phyloP scores from a whole-genome alignment of 2,329 filamentous ascomycete genomes.

The Endocalyx cinctus region DNA sequence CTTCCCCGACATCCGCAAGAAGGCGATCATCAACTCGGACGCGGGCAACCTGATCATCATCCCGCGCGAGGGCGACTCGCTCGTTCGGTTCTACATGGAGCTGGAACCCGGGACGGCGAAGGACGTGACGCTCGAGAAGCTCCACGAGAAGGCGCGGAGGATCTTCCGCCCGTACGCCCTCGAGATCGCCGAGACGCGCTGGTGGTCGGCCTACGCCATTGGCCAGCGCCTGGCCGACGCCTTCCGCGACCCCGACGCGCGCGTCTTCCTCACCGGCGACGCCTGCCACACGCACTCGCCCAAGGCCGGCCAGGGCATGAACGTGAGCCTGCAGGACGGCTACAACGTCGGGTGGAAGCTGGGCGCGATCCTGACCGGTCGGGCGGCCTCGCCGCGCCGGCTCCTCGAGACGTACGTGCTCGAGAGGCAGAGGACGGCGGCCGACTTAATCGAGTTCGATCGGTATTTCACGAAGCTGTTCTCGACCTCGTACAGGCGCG shows the following conservation, averaged over 20 bases:
- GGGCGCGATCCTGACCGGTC: conserved; percentile 41
- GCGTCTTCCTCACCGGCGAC: conserved; percentile 60
- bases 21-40: conserved; percentile 48
- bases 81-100: conserved; percentile 61
- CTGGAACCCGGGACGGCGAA: conserved; percentile 44
- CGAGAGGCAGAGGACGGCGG: conserved; percentile 48
- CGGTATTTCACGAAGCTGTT: conserved; percentile 50
- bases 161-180: conserved; percentile 53
- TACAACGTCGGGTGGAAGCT: conserved; percentile 61
- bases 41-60: conserved; percentile 57
- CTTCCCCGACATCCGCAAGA: conserved; percentile 59
- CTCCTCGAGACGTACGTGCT: conserved; percentile 49
- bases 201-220: conserved; percentile 62
- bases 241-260: conserved; percentile 52
- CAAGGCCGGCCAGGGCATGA: conserved; percentile 63
- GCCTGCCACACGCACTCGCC: conserved; percentile 64
- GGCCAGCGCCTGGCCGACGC: conserved; percentile 56
- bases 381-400: conserved; percentile 32
- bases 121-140: conserved; percentile 46
- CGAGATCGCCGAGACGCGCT: conserved; percentile 49
- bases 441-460: conserved; percentile 59
- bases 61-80: conserved; percentile 51
- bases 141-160: conserved; percentile 46
- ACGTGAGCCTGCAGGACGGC: conserved; percentile 57
- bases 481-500: conserved; percentile 33